These are phyloP conservation scores for Oehlia diaphana DNA, from an alignment of 192 early-diverging fungal species.

Conservation along the genomic window DNA sequence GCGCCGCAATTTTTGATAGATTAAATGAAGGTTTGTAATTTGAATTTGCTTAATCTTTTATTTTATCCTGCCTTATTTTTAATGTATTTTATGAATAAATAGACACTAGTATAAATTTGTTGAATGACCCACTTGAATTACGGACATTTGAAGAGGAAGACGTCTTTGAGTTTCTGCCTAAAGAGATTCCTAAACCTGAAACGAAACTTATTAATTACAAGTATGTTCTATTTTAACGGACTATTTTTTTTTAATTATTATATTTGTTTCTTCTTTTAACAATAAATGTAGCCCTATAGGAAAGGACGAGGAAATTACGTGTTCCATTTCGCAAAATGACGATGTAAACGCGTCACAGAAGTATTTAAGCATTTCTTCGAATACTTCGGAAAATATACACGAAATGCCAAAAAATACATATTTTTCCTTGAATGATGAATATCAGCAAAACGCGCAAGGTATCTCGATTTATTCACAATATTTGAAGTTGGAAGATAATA, in stretches of 20 bases:
- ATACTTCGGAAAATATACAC: not conserved
- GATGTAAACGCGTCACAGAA: not conserved
- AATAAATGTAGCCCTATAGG: not conserved
- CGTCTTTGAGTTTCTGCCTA: not conserved
- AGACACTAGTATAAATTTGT: not conserved
- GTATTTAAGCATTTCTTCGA: not conserved
- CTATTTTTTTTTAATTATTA: not conserved
- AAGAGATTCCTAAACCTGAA: not conserved
- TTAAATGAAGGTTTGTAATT: not conserved
- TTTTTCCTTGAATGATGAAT: not conserved
- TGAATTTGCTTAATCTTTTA: not conserved
- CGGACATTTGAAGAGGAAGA: not conserved
- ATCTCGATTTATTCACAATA: too few relatives aligned
- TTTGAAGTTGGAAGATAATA: too few relatives aligned
- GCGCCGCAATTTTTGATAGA: not conserved
- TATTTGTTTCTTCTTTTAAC: not conserved
- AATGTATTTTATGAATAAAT: not conserved
- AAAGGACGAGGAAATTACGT: not conserved
- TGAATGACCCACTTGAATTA: not conserved
- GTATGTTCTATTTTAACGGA: not conserved
- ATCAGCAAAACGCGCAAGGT: not conserved
- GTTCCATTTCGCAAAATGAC: not conserved
- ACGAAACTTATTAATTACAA: not conserved
- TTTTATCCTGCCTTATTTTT: not conserved
- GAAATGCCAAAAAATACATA: not conserved